Evolutionary conservation across 1,284 basidiomycete genomes (phyloP).

Genomic region (Inonotus obliquus): DNA sequence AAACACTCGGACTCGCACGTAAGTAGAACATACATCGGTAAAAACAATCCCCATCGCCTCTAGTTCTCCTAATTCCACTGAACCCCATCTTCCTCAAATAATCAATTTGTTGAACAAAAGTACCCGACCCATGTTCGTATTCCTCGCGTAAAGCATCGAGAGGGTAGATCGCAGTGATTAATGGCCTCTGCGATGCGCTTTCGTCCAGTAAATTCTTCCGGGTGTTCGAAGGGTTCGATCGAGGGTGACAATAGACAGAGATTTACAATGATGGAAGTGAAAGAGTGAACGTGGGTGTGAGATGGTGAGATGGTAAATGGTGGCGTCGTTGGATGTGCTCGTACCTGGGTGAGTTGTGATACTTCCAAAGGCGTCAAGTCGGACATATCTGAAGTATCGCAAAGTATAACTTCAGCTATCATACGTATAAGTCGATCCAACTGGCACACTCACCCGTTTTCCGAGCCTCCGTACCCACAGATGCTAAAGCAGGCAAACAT

Average conservation of each 20-base stretch:
- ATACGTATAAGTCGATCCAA: background rate
- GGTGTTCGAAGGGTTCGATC: too few species aligned
- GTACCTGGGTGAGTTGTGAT: constrained; percentile 47
- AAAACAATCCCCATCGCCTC: constrained; percentile 57
- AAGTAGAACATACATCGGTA: constrained; percentile 39
- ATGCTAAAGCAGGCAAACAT: background rate
- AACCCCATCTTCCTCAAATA: constrained; percentile 53
- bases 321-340: background rate
- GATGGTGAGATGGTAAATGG: background rate
- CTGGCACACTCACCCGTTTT: too few species aligned
- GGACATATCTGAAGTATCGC: constrained; percentile 27
- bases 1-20: background rate
- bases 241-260: background rate
- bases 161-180: constrained; percentile 45
- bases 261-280: too few species aligned
- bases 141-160: constrained; percentile 54
- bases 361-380: constrained; percentile 35
- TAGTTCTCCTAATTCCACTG: constrained; percentile 57
- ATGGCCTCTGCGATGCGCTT: constrained; percentile 42
- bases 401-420: background rate
- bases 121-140: constrained; percentile 54
- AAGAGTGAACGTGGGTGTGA: too few species aligned
- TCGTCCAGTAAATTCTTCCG: constrained; percentile 49
- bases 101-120: constrained; percentile 66
- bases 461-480: background rate